Percentiles rank a stretch among this genome's conserved stretches.
Evolutionary conservation across 2,329 filamentous ascomycete genomes (phyloP).

Genomic region (Fusarium temperatum): DNA sequence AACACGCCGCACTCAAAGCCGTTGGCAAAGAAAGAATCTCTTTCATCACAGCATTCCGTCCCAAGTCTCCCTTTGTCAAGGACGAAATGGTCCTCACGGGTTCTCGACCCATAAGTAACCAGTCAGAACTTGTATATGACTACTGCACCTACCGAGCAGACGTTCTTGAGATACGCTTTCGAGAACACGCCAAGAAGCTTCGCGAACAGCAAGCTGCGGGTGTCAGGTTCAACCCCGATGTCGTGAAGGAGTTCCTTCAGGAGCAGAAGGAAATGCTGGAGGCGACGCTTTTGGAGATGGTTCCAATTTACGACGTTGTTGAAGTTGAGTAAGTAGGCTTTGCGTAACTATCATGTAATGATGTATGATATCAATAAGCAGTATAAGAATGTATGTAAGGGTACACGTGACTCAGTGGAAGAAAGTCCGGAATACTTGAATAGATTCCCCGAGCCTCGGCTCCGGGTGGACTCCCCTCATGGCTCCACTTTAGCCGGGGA

Average conservation of each 20-base stretch:
- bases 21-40: conserved; percentile 69
- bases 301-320: conserved; percentile 16
- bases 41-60: conserved; percentile 73
- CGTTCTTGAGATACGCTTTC: conserved; percentile 62
- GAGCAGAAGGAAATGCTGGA: conserved; percentile 41
- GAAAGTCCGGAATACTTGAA: not conserved
- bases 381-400: not conserved
- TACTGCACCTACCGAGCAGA: conserved; percentile 24
- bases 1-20: conserved; percentile 69
- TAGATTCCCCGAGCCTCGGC: conserved; percentile 29
- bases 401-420: conserved; percentile 2
- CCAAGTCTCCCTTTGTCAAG: conserved; percentile 60
- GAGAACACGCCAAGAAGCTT: conserved; percentile 23
- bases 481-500: conserved; percentile 29
- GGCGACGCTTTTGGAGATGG: conserved; percentile 30
- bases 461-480: conserved; percentile 22
- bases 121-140: conserved; percentile 17
- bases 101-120: conserved; percentile 63
- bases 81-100: conserved; percentile 71
- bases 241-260: conserved; percentile 25
- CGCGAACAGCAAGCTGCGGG: conserved; percentile 12
- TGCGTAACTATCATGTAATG: not conserved
- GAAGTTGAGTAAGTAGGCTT: not conserved
- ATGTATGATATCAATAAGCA: too few species aligned
- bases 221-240: conserved; percentile 25